Conservation (phyloP, 2,329 filamentous ascomycete species). For the Hypoxylon sp. region DNA sequence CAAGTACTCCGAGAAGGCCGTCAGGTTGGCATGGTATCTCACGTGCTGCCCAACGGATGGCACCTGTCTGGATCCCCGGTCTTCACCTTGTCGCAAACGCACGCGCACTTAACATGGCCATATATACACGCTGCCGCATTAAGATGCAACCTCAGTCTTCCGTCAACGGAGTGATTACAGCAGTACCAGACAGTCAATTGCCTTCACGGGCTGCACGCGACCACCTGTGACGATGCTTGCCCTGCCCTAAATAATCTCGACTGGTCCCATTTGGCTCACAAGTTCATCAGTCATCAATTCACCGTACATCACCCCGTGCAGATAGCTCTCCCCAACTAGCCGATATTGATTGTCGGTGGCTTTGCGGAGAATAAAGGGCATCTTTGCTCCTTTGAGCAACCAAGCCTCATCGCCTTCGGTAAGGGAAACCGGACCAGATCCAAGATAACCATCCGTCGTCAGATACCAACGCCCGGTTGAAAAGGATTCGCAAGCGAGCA, state of each 20-base stretch:
- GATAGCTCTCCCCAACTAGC: background rate
- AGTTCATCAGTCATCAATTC: slow-evolving; percentile 2
- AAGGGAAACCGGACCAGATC: background rate
- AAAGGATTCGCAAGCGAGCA: background rate
- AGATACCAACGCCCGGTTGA: background rate
- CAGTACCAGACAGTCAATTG: no score
- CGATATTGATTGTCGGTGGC: background rate
- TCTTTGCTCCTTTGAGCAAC: background rate
- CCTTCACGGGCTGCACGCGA: no score
- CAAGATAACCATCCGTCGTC: background rate
- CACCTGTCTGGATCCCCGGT: no score
- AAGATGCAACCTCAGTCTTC: no score
- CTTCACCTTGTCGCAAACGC: no score
- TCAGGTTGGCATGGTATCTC: background rate
- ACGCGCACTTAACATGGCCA: no score
- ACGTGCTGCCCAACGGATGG: background rate
- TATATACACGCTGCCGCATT: no score
- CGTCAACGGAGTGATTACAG: no score
- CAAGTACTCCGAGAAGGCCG: background rate
- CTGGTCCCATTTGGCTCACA: background rate
- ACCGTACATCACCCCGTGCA: background rate
- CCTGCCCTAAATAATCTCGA: background rate
- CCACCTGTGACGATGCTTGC: background rate
- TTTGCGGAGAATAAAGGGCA: background rate
- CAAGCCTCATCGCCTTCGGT: background rate